Evolutionary conservation across 768 basidiomycete genomes (phyloP), one percentile per base, ranked within the genome.

Genomic region (Termitomyces sp.): DNA sequence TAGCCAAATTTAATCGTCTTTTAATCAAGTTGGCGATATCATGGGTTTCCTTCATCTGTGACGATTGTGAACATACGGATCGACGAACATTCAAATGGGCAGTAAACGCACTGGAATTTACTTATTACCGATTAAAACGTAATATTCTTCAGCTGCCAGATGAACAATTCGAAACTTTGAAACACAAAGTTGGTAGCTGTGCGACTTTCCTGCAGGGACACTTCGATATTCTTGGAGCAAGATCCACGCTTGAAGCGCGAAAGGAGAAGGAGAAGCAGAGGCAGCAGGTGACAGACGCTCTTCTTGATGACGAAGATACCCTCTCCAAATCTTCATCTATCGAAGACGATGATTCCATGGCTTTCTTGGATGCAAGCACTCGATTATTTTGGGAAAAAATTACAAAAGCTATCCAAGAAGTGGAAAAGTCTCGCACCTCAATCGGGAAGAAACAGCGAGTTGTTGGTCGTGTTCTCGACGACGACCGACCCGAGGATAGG

Each of bases 1-100:
- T 88, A 55, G 75, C 81, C 64, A 87, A 89, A 63, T 96, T 97
- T 73, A 89, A 91, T 68, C 84, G 89, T 7, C 80, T 89, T 4
- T 79, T 98, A 36, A 89, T 95, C 72, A 88, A 86, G 60, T 82
- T 98, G 54, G 93, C 95, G 11, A 98, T 98, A 65, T 90, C 92
- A 13, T 99, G 96, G 96, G 93, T 98, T 36, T 89, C 94, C 46
- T 98, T 99, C 78, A 96, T 98, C 63, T 97, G 94, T 74, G 95
- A 98, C 68, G 93, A 95, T 66, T 99, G 97, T 75, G 92, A 97
- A 65, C 94, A 95, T 8, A 89, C 92, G 36, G 95, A 98, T 71
- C 84, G 93, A 58, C 91, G 88, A 71, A 98, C 94, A 0, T 99
- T 99, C 81, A 89, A 91, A 69, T 98, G 95, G 95, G 95, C 97